Base-by-base conservation (phyloP, 2,329 filamentous ascomycete genomes). In the Verticillium zaregamsianum region DNA sequence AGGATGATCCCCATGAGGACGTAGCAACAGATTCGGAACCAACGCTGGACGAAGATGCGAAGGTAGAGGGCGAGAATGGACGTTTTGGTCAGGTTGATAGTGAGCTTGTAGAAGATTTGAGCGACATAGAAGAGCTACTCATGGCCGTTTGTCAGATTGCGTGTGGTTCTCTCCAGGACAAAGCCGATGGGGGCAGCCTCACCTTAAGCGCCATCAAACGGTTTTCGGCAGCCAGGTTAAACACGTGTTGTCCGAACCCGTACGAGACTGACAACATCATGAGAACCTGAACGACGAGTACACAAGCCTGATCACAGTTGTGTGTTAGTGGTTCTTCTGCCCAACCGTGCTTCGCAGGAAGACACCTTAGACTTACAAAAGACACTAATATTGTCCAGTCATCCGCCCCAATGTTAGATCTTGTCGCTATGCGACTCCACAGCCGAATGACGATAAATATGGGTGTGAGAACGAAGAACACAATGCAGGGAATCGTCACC, bases 61-160 rank as follows among this genome's bases (percentile, higher is more conserved):
- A 82, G 79, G 66, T 85, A 86, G 20, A 86, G 75, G 3, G 82
- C 70, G 7, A 84, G 69, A 59, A 84, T 82, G 2, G 82, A 84
- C 1, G 77, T 70, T 65, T 86, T 85, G 2, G 80, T 83, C 33
- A 83, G 70, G 67, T 81, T 82, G 62, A 85, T 80, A 49, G 79
- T 80, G 64, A 82, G 70, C 66, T 85, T 85, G 71, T 85, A 85
- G 62, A 82, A 79, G 59, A 81, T 77, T 65, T 85, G 82, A 2
- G 80, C 76, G 32, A 81, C 68, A 63, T 79, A 84, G 68, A 83
- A 85, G 23, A 78, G 68, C 81, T 84, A 37, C 28, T 6, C 17
- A 14, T 5, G 11, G n/a, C 15, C 61, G 3, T 62, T 55, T 14
- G 14, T 8, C 23, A 3, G 5, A 15, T 4, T 14, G 2, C 0